These are phyloP conservation scores for Fragilaria crotonensis DNA, from an alignment of 108 stramenopile species.

Conservation along the genomic window DNA sequence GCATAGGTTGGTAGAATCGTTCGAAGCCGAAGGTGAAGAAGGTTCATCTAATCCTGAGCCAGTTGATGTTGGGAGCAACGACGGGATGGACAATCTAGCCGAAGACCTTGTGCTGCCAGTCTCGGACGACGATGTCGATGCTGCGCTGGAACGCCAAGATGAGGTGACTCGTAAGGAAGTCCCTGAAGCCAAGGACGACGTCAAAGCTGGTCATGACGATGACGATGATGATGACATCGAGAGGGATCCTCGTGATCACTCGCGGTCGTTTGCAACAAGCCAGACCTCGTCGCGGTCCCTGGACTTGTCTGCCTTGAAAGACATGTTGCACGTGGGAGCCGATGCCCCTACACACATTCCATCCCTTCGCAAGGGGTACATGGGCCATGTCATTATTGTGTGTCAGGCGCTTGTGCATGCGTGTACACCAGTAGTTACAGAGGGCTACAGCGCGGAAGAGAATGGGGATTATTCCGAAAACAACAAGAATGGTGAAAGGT, in stretches of 20 bases:
- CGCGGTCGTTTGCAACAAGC: background rate
- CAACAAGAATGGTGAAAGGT: background rate
- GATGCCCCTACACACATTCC: conserved; percentile 4
- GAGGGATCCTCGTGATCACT: background rate
- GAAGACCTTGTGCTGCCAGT: too few species aligned
- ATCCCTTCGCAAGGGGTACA: conserved; percentile 52
- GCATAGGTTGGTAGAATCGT: conserved; percentile 82
- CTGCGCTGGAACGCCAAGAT: conserved; percentile 40
- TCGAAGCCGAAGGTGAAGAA: conserved; percentile 17
- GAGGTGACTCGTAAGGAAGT: background rate
- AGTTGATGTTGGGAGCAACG: background rate
- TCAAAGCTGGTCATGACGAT: background rate
- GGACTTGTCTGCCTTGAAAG: background rate
- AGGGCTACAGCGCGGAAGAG: background rate
- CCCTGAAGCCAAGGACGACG: too few species aligned
- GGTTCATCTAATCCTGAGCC: background rate
- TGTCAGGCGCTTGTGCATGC: conserved; percentile 89
- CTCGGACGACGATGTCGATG: conserved; percentile 70
- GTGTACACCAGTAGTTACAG: conserved; percentile 22
- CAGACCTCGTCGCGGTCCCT: background rate
- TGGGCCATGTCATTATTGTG: conserved; percentile 95
- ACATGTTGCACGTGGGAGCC: background rate
- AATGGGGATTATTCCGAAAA: conserved; percentile 6
- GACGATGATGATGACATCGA: background rate
- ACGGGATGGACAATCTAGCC: background rate